Conservation (phyloP, 2,329 filamentous ascomycete genomes). For the Byssoonygena ceratinophila region DNA sequence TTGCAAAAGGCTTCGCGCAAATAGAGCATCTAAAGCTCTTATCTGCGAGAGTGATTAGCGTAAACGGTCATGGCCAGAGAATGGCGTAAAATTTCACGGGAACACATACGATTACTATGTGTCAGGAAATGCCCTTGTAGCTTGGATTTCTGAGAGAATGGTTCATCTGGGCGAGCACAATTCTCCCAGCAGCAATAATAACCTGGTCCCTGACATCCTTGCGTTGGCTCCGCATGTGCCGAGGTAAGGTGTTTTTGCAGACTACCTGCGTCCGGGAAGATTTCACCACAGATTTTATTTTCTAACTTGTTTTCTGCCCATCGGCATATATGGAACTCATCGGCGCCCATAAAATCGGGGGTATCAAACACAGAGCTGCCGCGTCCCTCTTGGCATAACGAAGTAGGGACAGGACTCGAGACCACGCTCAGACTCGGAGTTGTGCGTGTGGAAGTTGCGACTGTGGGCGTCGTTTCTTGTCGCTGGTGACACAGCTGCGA, state of each 20-base stretch:
- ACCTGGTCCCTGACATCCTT: conserved; percentile 32
- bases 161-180: conserved; percentile 34
- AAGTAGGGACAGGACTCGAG: conserved; percentile 27
- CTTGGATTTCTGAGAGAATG: conserved; percentile 38
- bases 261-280: conserved; percentile 28
- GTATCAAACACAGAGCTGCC: conserved; percentile 30
- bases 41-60: conserved; percentile 20
- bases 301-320: conserved; percentile 23
- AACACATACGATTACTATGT: conserved; percentile 34
- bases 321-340: conserved; percentile 33
- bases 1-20: conserved; percentile 34
- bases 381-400: conserved; percentile 29
- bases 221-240: conserved; percentile 30
- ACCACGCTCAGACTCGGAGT: conserved; percentile 13
- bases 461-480: background rate
- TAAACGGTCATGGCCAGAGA: background rate
- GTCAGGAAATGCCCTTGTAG: conserved; percentile 37
- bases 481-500: conserved; percentile 1
- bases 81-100: background rate
- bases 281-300: conserved; percentile 26
- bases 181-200: conserved; percentile 38
- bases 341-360: conserved; percentile 25
- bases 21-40: conserved; percentile 35
- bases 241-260: conserved; percentile 34
- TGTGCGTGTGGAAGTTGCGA: conserved; percentile 10